These are phyloP conservation scores for Stereum hirsutum DNA, from an alignment of 1,284 basidiomycete species.

Conservation along the genomic window DNA sequence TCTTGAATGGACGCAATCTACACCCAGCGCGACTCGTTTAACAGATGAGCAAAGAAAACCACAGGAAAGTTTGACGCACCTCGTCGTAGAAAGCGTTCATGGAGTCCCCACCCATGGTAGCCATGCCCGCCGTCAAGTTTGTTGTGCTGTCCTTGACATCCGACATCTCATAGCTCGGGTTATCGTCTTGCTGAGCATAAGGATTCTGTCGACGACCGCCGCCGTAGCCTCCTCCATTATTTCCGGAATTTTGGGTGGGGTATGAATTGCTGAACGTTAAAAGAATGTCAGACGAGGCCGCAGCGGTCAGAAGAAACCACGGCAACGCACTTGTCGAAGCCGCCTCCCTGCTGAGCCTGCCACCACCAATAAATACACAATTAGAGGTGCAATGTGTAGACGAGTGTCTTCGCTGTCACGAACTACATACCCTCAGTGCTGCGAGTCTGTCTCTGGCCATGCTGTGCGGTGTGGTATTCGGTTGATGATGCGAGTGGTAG, in stretches of 20 bases:
- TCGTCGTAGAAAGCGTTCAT: slow-evolving; percentile 73
- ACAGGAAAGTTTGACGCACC: slow-evolving; percentile 28
- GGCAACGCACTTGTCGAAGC: slow-evolving; percentile 37
- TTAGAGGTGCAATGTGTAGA: no score
- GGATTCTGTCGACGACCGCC: slow-evolving; percentile 45
- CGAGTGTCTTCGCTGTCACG: no score
- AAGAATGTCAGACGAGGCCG: slow-evolving; percentile 5
- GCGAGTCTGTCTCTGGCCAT: slow-evolving; percentile 82
- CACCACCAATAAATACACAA: no score
- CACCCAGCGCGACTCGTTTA: neutral
- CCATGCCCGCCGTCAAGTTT: slow-evolving; percentile 27
- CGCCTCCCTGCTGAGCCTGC: slow-evolving; percentile 59
- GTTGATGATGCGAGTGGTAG: slow-evolving; percentile 14
- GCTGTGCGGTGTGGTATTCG: slow-evolving; percentile 6
- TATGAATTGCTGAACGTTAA: slow-evolving; percentile 42
- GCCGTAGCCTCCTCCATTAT: slow-evolving; percentile 25
- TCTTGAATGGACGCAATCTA: slow-evolving; percentile 73
- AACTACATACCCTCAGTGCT: slow-evolving; percentile 59
- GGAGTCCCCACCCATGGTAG: slow-evolving; percentile 30
- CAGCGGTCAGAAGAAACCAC: neutral
- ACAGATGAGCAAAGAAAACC: neutral
- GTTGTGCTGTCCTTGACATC: slow-evolving; percentile 52
- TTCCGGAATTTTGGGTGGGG: slow-evolving; percentile 49
- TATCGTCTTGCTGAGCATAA: slow-evolving; percentile 57
- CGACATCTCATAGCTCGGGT: slow-evolving; percentile 56